Base-by-base conservation (phyloP, 208 protist genomes). In the Vickermania ingenoplastis region DNA sequence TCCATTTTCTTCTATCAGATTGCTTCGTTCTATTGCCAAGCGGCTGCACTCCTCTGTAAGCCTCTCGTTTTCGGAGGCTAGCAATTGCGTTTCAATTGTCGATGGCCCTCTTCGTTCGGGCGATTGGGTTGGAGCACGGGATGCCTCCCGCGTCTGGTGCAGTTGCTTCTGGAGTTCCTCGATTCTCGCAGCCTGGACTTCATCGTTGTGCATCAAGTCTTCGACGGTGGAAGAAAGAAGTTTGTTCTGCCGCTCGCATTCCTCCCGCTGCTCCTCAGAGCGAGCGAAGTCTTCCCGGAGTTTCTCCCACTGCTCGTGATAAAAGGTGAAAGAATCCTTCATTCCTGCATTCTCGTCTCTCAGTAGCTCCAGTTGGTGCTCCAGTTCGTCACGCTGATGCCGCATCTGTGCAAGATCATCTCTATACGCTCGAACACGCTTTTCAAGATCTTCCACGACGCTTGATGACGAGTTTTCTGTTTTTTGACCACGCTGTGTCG, bases 51-150 rank as follows among this genome's bases (percentile, higher is more conserved):
- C 77, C 2, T 56, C 58, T 0, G 69, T 78, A 30, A 84, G 64
- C 7, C 79, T 63, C 11, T 81, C 79, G 36, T 85, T 85, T 30
- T 85, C 79, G 1, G 61, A 55, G 0, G 71, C 67, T 1, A 85
- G 65, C 29, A 65, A 54, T 55, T 79, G 60, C 27, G 74, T 31
- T 41, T 79, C 71, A 13, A 29, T 55, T 31, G 50, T 27, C 14
- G 63, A 31, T 45, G 36, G 17, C 23, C 25, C 25, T 5, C 21
- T n/a, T 23, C 21, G 1, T 2, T 45, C 26, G 14, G 2, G 25
- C 48, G 2, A 3, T 36, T 14, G 11, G 11, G 2, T 17, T 14
- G 3, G 22, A 53, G 41, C 23, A 23, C 55, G 28, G 13, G 58
- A 48, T 27, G 50, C 65, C 49, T 55, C 7, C 50, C 61, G 69